Conservation (phyloP, 73 alveolate genomes). For the Durusdinium trenchii region DNA sequence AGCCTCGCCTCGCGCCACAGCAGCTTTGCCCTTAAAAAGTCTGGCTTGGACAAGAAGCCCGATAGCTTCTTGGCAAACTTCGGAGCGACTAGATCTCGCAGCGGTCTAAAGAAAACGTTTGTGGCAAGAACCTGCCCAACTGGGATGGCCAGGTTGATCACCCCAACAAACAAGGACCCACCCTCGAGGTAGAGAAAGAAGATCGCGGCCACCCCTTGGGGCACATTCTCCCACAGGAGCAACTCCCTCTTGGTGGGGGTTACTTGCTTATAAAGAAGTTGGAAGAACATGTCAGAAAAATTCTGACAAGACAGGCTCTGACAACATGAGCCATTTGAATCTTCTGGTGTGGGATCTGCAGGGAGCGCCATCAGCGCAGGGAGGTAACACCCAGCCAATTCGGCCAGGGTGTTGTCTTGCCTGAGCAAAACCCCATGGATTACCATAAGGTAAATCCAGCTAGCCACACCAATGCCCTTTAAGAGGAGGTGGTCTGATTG, state of each 20-base stretch:
- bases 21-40: neutral
- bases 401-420: neutral
- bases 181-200: neutral
- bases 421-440: neutral
- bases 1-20: neutral
- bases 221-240: slow-evolving; percentile 16
- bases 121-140: neutral
- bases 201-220: neutral
- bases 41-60: neutral
- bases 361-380: neutral
- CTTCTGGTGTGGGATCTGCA: neutral
- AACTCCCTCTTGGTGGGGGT: neutral
- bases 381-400: neutral
- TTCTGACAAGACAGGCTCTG: neutral
- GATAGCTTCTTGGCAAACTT: neutral
- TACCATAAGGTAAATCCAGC: slow-evolving; percentile 10
- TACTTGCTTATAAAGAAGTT: neutral
- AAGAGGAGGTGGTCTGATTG: neutral
- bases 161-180: neutral
- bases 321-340: neutral
- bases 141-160: neutral
- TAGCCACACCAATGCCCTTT: neutral
- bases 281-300: neutral
- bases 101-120: neutral
- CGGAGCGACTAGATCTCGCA: neutral